Percentiles rank a stretch among this genome's conserved stretches.
Evolutionary conservation across 1,139 yeast species (phyloP).

Genomic region (Scheffersomyces quercinus): DNA sequence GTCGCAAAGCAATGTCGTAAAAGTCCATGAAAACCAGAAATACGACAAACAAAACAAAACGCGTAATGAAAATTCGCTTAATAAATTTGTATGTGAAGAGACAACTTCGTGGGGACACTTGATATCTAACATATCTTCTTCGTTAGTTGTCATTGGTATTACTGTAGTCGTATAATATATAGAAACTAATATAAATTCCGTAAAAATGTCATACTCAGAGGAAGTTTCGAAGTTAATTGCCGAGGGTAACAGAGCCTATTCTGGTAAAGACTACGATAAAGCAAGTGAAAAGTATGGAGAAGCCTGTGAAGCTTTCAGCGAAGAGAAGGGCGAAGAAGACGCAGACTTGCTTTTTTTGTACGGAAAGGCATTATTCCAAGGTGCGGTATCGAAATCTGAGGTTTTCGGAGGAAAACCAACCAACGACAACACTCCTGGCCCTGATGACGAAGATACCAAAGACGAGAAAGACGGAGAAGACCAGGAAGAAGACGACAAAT

Average conservation of each 20-base stretch:
- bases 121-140: too few species aligned
- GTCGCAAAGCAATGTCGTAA: too few species aligned
- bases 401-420: conserved; percentile 67
- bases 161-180: too few species aligned
- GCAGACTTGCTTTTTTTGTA: conserved; percentile 74
- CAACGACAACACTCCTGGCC: conserved; percentile 18
- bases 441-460: conserved; percentile 21
- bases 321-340: conserved; percentile 55
- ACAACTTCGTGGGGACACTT: too few species aligned
- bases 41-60: too few species aligned
- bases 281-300: conserved; percentile 75
- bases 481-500: conserved; percentile 36
- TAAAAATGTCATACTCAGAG: conserved; percentile 21
- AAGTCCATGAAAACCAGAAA: too few species aligned
- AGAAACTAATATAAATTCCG: too few species aligned
- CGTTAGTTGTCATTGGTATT: too few species aligned
- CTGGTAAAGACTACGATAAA: conserved; percentile 61
- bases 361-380: conserved; percentile 78
- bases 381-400: conserved; percentile 73
- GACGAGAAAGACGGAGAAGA: conserved; percentile 21
- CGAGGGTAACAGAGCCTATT: conserved; percentile 63
- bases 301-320: conserved; percentile 63
- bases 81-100: too few species aligned
- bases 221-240: conserved; percentile 49
- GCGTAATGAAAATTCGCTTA: too few species aligned